Evolutionary conservation across 202 grass and related monocot genomes (phyloP).

Genomic region (Panicum hallii): DNA sequence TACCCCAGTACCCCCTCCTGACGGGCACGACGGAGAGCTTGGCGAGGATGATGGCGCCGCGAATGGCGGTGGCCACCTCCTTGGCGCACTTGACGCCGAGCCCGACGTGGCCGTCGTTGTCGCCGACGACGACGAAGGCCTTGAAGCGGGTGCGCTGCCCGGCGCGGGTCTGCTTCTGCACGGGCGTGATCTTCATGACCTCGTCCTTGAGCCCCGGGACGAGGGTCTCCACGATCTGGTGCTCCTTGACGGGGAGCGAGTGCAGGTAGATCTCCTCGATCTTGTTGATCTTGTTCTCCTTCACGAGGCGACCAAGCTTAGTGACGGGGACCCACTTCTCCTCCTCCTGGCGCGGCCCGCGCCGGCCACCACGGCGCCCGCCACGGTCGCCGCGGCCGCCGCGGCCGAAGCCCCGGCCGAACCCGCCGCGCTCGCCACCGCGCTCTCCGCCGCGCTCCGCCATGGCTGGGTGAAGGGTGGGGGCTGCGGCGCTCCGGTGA

Average conservation of each 20-base stretch:
- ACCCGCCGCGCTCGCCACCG: slow-evolving; percentile 49
- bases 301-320: slow-evolving; percentile 74
- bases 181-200: slow-evolving; percentile 80
- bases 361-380: slow-evolving; percentile 41
- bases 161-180: slow-evolving; percentile 80
- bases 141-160: slow-evolving; percentile 79
- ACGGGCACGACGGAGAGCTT: slow-evolving; percentile 73
- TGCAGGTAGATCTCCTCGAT: slow-evolving; percentile 82
- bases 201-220: slow-evolving; percentile 69
- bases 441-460: slow-evolving; percentile 46
- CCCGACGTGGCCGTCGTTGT: slow-evolving; percentile 72
- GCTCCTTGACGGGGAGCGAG: slow-evolving; percentile 78
- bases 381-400: slow-evolving; percentile 41
- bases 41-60: slow-evolving; percentile 76
- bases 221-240: slow-evolving; percentile 64
- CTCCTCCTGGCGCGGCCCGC: slow-evolving; percentile 51
- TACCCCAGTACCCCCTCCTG: slow-evolving; percentile 75
- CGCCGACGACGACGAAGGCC: slow-evolving; percentile 85
- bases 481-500: not conserved
- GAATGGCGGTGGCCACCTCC: slow-evolving; percentile 80
- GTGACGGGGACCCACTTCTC: slow-evolving; percentile 80
- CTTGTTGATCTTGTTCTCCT: slow-evolving; percentile 43
- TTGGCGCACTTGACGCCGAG: slow-evolving; percentile 87
- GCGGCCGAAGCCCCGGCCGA: slow-evolving; percentile 53
- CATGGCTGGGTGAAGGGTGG: slow-evolving; percentile 27